phyloP scores from a whole-genome alignment of 2,329 filamentous ascomycete genomes.

The Alternaria sp. region DNA sequence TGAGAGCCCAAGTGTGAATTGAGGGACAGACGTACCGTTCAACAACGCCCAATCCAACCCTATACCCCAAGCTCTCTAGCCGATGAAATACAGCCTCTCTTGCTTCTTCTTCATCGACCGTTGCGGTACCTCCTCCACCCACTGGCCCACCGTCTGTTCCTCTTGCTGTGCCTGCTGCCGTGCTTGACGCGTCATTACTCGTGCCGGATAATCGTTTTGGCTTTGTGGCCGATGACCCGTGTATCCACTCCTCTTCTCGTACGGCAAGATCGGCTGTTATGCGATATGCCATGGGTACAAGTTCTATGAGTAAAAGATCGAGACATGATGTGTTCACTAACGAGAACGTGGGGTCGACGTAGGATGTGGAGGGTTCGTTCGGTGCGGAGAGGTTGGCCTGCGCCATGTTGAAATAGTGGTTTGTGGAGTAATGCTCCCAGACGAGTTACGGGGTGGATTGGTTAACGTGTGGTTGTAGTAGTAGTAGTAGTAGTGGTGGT shows the following conservation, averaged over 20 bases:
- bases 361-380: constrained; percentile 37
- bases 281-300: constrained; percentile 92
- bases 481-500: not conserved
- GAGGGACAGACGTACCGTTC: constrained; percentile 71
- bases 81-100: constrained; percentile 85
- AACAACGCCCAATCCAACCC: constrained; percentile 89
- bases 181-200: constrained; percentile 40
- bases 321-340: constrained; percentile 86
- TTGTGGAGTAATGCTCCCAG: not conserved
- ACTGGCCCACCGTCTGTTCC: constrained; percentile 23
- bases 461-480: not conserved
- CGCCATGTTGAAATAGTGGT: constrained; percentile 22
- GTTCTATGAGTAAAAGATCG: constrained; percentile 94
- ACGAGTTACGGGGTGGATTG: not conserved
- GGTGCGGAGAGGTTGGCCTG: constrained; percentile 22
- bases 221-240: constrained; percentile 18
- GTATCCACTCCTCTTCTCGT: constrained; percentile 55
- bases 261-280: constrained; percentile 76
- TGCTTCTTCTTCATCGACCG: constrained; percentile 78
- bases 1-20: not conserved
- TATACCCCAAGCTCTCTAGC: constrained; percentile 84
- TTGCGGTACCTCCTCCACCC: constrained; percentile 32
- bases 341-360: constrained; percentile 75
- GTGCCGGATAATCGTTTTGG: constrained; percentile 29
- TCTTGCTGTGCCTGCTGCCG: constrained; percentile 33